Evolutionary conservation across 257 asterid genomes (phyloP), one percentile per base, ranked within the genome.

Genomic region (Nemophila menziesii): DNA sequence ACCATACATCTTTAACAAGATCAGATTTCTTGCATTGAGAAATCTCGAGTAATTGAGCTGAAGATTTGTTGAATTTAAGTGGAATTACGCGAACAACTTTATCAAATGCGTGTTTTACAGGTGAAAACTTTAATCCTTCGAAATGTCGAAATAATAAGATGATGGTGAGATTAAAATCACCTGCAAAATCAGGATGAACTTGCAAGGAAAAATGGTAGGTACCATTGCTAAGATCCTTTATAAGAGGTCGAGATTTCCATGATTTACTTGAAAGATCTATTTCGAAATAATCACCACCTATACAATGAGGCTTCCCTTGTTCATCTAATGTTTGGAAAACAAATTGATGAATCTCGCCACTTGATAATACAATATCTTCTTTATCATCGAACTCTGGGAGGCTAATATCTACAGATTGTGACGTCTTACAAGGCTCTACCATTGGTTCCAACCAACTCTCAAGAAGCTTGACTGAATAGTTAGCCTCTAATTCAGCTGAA

Each of bases 231-330:
- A 65, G 19, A 43, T 87, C 95, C 56, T 56, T 65, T 43, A 87
- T 20, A 5, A 93, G 95, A 33, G 95, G 93, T 68, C 93, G 59
- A 7, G 97, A 53, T 18, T 83, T 87, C 97, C 97, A 87, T 0
- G 40, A 58, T 16, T 80, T 92, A 33, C 95, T 73, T 0, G 95
- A 68, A 12, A 87, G 70, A 69, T 87, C 93, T 9, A 66, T 78
- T 60, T 89, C 95, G 50, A 80, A 76, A 55, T 83, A 83, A 54
- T 89, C 97, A 21, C 95, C 97, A 24, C 97, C 93, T 17, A 56
- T 51, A 23, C 97, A 89, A 52, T 46, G 92, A 0, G 75, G 77
- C 33, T 52, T 43, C 33, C 86, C 80, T 1, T 59, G 68, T 14
- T 79, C 90, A 63, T 89, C 92, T 67, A 89, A 17, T 12, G 90